Conservation (phyloP, 345 rosid genomes). For the Camelina neglecta region DNA sequence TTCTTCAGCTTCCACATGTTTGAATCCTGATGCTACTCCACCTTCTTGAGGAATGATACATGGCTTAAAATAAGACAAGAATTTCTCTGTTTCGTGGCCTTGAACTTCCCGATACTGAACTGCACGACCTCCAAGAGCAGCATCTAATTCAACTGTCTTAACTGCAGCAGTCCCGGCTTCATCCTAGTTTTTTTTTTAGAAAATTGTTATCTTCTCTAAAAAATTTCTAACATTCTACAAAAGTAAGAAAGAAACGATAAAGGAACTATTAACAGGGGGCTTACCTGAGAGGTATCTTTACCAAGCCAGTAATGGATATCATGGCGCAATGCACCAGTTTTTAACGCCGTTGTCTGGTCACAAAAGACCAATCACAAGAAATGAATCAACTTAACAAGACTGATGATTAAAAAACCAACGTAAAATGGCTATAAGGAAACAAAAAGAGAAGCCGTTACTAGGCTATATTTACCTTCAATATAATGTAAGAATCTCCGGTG, state of each 20-base stretch:
- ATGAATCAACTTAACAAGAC: neutral
- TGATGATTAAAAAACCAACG: neutral
- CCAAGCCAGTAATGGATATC: slow-evolving; percentile 97
- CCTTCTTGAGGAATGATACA: slow-evolving; percentile 98
- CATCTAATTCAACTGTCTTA: slow-evolving; percentile 97
- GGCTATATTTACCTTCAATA: slow-evolving; percentile 69
- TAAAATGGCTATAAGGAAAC: slow-evolving; percentile 8
- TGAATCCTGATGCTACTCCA: slow-evolving; percentile 87
- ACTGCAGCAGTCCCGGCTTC: slow-evolving; percentile 95
- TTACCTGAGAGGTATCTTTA: slow-evolving; percentile 83
- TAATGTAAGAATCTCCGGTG: slow-evolving; percentile 91
- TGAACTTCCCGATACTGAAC: slow-evolving; percentile 98
- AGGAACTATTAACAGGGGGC: neutral
- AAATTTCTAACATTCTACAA: neutral
- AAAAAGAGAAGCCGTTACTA: neutral
- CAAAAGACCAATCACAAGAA: slow-evolving; percentile 6
- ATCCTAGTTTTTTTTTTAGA: slow-evolving; percentile 52
- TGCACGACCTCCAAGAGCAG: slow-evolving; percentile 99
- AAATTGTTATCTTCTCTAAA: neutral
- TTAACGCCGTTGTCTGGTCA: slow-evolving; percentile 71
- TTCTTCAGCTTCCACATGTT: slow-evolving; percentile 83
- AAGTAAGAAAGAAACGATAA: neutral
- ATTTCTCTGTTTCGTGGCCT: slow-evolving; percentile 94
- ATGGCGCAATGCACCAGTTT: slow-evolving; percentile 79
- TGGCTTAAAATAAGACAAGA: slow-evolving; percentile 92